Conservation (phyloP, 129 eudicot genomes). For the Lactuca sativa region DNA sequence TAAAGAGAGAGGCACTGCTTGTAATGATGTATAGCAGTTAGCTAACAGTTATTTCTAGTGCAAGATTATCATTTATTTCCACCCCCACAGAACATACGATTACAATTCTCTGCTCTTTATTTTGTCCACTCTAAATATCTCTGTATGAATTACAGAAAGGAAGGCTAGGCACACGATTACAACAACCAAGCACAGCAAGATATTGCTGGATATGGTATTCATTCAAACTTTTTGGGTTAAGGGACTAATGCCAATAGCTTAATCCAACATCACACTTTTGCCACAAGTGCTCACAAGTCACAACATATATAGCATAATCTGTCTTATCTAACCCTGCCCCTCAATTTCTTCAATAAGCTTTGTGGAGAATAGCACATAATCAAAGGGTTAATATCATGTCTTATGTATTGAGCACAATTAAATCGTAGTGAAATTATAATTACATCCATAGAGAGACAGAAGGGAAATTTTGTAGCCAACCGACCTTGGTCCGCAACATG, state of each 20-base stretch:
- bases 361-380: background rate
- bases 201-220: conserved; percentile 7
- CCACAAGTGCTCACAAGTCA: background rate
- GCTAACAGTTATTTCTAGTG: background rate
- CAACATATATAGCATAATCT: background rate
- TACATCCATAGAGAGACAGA: conserved; percentile 1
- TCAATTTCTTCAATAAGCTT: background rate
- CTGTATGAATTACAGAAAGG: background rate
- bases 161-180: background rate
- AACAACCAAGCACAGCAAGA: conserved; percentile 11
- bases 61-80: conserved; percentile 12
- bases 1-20: background rate
- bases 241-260: background rate
- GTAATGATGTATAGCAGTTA: conserved; percentile 5
- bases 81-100: background rate
- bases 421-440: background rate
- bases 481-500: conserved; percentile 99
- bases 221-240: conserved; percentile 1
- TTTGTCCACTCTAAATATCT: conserved; percentile 5
- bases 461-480: conserved; percentile 23
- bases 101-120: background rate
- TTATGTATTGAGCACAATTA: background rate
- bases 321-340: background rate
- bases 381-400: background rate
- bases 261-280: conserved; percentile 6